Conservation (phyloP, 352 stramenopile species). For the Peronospora destructor region DNA sequence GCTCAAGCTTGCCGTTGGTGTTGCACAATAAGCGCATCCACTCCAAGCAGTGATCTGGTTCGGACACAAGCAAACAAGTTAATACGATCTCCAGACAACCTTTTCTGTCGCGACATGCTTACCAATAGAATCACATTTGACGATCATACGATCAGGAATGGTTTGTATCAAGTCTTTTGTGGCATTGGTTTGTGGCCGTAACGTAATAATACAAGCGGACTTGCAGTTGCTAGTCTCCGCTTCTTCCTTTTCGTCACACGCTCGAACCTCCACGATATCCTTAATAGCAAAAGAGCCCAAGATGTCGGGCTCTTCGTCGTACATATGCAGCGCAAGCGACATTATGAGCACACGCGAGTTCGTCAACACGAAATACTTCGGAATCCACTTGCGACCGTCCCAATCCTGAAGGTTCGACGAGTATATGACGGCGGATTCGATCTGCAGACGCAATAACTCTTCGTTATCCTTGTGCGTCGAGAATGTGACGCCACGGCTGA, state of each 20-base stretch:
- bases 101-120: constrained; percentile 10
- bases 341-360: constrained; percentile 71
- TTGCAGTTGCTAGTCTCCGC: constrained; percentile 45
- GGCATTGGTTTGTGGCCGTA: constrained; percentile 19
- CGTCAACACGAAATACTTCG: constrained; percentile 85
- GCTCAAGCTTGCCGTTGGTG: constrained; percentile 80
- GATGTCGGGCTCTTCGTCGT: constrained; percentile 84
- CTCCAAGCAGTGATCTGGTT: constrained; percentile 74
- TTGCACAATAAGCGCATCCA: constrained; percentile 84
- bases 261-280: constrained; percentile 73
- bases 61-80: constrained; percentile 5
- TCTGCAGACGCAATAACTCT: constrained; percentile 74
- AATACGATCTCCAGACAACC: background rate
- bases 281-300: constrained; percentile 75
- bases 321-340: constrained; percentile 77
- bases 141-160: constrained; percentile 49
- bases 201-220: constrained; percentile 56
- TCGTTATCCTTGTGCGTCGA: constrained; percentile 81
- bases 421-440: constrained; percentile 74
- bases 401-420: constrained; percentile 82
- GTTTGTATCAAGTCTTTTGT: constrained; percentile 14
- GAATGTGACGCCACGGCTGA: constrained; percentile 82
- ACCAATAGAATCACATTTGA: constrained; percentile 81
- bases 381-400: constrained; percentile 83
- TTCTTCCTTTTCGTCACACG: constrained; percentile 69